Evolutionary conservation across 129 eudicot species (phyloP), one percentile per base, ranked within the genome.

Genomic region (Rutidosis leptorrhynchoides): DNA sequence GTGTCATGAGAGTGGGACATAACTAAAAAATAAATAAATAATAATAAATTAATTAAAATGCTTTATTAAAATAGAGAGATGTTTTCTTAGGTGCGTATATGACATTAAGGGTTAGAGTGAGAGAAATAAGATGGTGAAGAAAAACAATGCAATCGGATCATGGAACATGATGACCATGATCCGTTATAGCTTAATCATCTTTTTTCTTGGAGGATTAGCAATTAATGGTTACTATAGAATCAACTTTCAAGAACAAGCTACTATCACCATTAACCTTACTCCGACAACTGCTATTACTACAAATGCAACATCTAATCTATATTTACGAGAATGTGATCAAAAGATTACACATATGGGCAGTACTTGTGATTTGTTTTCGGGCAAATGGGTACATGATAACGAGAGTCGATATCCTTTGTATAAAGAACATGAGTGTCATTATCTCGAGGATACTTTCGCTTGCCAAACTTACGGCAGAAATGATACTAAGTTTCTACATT

Each of bases 301-400:
- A 8, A 27, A 27, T 55, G 24, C 29, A 9, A 21, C 33, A 14
- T 5, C 42, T 7, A 19, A 60, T 48, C 5, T 20, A 1, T 17
- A 42, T 57, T 19, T 45, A 69, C 17, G 20, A 57, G 74, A 40
- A 5, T 26, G 25, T 26, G 74, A 57, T 69, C 74, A 27, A n/a
- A 45, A 25, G 46, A 69, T 33, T 33, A 12, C 37, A 62, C 49
- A 60, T 23, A 32, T 53, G 57, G 53, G 43, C 28, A n/a, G n/a
- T n/a, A 58, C 68, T 19, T 75, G 80, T 54, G 63, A 75, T 19
- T 76, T 69, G 81, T 76, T 76, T 8, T 61, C 59, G 0, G 71
- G 75, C 15, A 62, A 28, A 53, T 76, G 80, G 80, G 59, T 76
- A 25, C 17, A 58, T 26, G 75, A 76, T 62, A 62, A 69, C 40